Conservation (phyloP, 768 basidiomycete genomes). For the Lactarius akahatsu region DNA sequence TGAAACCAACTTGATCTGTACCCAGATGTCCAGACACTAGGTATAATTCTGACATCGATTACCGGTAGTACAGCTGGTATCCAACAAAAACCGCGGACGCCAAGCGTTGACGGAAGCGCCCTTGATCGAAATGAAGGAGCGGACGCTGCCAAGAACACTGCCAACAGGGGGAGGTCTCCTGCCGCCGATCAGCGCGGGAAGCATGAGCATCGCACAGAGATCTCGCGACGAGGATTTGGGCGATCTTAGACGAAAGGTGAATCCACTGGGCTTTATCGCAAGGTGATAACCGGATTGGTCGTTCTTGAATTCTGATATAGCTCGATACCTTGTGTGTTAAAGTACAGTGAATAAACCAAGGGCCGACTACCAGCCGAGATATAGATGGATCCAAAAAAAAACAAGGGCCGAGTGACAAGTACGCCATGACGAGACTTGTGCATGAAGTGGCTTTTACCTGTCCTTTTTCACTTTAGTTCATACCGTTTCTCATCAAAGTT, state of each 20-base stretch:
- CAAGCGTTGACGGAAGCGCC: conserved; percentile 34
- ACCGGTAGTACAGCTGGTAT: neutral
- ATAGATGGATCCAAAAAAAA: no score
- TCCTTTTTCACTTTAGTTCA: neutral
- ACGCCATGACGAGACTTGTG: no score
- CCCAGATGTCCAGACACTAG: conserved; percentile 56
- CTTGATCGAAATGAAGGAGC: neutral
- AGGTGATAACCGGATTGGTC: no score
- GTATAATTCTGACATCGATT: conserved; percentile 44
- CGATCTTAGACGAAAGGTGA: conserved; percentile 9
- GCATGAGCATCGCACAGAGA: conserved; percentile 11
- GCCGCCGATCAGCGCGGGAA: conserved; percentile 30
- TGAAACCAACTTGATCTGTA: conserved; percentile 61
- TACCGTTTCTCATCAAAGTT: neutral
- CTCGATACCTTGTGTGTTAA: neutral
- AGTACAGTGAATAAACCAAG: no score
- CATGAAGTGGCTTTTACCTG: no score
- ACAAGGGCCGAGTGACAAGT: no score
- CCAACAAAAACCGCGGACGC: conserved; percentile 49
- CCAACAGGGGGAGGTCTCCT: conserved; percentile 47
- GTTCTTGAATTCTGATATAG: no score
- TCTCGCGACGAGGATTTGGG: neutral
- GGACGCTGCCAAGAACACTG: conserved; percentile 43
- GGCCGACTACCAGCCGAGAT: no score
- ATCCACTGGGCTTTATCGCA: no score